These are phyloP conservation scores for Candida pseudofarinosa DNA, from an alignment of 805 yeast species.

Conservation along the genomic window DNA sequence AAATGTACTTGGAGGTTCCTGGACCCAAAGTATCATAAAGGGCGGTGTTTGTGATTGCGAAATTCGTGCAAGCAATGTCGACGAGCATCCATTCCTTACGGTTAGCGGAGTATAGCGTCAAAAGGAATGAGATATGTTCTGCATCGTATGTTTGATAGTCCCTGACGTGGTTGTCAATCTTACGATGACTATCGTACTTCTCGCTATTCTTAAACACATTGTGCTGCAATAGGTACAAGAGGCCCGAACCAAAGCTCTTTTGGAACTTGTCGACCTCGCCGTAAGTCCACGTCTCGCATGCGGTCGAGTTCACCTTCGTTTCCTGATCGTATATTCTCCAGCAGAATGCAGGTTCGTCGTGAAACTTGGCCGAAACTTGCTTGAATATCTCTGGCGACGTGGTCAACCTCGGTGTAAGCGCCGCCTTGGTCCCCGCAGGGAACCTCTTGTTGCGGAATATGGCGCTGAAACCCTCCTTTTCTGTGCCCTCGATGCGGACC, in stretches of 20 bases:
- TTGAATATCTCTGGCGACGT: conserved; percentile 20
- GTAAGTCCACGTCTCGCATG: conserved; percentile 17
- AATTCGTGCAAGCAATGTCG: conserved; percentile 31
- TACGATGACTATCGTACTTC: conserved; percentile 10
- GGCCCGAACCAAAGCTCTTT: conserved; percentile 36
- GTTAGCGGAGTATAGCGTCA: conserved; percentile 31
- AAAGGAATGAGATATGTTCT: conserved; percentile 22
- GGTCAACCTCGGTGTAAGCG: conserved; percentile 17
- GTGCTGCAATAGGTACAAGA: conserved; percentile 21
- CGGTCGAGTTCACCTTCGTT: conserved; percentile 4
- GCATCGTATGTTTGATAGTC: conserved; percentile 13
- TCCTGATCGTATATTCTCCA: conserved; percentile 17
- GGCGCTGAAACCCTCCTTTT: conserved; percentile 11
- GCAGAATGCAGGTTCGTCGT: conserved; percentile 20
- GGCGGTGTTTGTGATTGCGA: conserved; percentile 34
- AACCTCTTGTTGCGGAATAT: conserved; percentile 36
- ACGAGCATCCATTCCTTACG: conserved; percentile 35
- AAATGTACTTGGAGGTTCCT: conserved; percentile 29
- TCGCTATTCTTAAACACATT: conserved; percentile 18
- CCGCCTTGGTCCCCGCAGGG: conserved; percentile 10
- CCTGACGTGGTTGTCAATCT: conserved; percentile 15
- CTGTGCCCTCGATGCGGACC: conserved; percentile 25
- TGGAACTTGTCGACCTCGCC: conserved; percentile 27
- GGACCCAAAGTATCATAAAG: conserved; percentile 40
- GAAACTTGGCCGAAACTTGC: conserved; percentile 14